Conservation (phyloP, 768 basidiomycete genomes). For the Lactarius indigo region DNA sequence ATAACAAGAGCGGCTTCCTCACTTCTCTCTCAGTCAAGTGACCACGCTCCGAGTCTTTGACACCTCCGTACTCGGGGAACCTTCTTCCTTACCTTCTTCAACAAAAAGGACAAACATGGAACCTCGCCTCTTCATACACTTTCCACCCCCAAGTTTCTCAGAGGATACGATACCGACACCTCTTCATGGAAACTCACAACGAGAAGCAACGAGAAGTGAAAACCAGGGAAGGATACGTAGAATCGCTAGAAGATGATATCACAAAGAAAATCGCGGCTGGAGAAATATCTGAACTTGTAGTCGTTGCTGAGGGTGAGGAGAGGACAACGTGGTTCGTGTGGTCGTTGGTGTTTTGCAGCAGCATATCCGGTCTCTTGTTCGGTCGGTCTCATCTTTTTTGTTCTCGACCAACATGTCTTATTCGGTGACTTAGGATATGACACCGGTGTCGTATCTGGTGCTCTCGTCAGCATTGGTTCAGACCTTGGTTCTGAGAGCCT, state of each 20-base stretch:
- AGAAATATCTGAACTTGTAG: constrained; percentile 56
- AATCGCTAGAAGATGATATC: neutral
- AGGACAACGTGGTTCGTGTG: constrained; percentile 70
- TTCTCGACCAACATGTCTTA: neutral
- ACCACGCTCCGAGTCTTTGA: neutral
- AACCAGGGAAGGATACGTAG: neutral
- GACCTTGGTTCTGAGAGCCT: constrained; percentile 59
- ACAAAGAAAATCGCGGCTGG: constrained; percentile 29
- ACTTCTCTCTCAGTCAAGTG: constrained; percentile 1
- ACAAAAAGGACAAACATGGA: neutral
- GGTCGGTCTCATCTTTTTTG: constrained; percentile 41
- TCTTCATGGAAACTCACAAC: constrained; percentile 7
- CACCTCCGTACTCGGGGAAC: neutral
- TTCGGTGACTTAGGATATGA: constrained; percentile 52
- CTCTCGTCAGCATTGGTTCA: constrained; percentile 67
- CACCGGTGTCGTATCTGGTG: constrained; percentile 77
- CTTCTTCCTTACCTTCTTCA: neutral
- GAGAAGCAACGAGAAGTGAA: neutral
- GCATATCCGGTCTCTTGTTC: constrained; percentile 72
- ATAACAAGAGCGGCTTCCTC: neutral
- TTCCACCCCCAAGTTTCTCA: neutral
- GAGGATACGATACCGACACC: neutral
- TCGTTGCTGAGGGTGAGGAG: constrained; percentile 63
- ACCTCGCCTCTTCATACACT: neutral
- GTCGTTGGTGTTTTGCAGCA: constrained; percentile 71